Base-by-base conservation (phyloP, 192 early-diverging fungal species). In the Chytriomyces sp. region DNA sequence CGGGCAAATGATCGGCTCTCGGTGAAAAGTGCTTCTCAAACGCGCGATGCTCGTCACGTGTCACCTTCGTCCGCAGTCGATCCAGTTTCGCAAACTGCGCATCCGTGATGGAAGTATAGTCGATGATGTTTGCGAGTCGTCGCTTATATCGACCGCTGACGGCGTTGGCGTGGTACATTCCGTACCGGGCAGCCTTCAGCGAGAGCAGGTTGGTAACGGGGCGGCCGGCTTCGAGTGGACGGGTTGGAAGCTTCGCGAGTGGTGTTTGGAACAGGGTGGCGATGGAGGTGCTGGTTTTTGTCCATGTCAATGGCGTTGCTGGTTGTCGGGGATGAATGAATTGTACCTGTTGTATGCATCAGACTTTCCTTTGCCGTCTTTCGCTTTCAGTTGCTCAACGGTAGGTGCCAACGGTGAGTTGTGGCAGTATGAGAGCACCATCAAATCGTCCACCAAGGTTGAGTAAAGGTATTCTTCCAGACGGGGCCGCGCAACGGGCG, bases 361-460 rank as follows among this genome's bases (percentile, higher is more conserved):
- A 13, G 16, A 20, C 69, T 48, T 50, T 28, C n/a, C 28, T 5
- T 64, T 57, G 9, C 61, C 63, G 49, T 23, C 35, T 35, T 35
- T 35, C 35, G 35, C 35, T 35, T 83, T 70, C 71, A 74, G 60
- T 11, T 61, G 13, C 24, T 73, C 35, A 61, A 77, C 61, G 18
- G 48, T 28, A n/a, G 65, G 50, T 50, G 84, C 84, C 20, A 76
- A 65, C 47, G 84, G 81, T 11, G 85, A 85, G 6, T 59, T 82
- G 80, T 95, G 94, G 71, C 88, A 80, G 82, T 96, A 95, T 13
- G 88, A 81, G 16, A 94, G 79, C 64, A 92, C 83, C 82, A 92
- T 87, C 16, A 95, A 75, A 69, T 95, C 94, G 77, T 94, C 91
- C 57, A 86, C 88, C 69, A 96, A 69, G 10, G 91, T 90, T 69